A percentile compares a stretch with the other conserved stretches of the same genome.
Conservation (phyloP, 768 basidiomycete species). For the Xerocomellus intermedius region DNA sequence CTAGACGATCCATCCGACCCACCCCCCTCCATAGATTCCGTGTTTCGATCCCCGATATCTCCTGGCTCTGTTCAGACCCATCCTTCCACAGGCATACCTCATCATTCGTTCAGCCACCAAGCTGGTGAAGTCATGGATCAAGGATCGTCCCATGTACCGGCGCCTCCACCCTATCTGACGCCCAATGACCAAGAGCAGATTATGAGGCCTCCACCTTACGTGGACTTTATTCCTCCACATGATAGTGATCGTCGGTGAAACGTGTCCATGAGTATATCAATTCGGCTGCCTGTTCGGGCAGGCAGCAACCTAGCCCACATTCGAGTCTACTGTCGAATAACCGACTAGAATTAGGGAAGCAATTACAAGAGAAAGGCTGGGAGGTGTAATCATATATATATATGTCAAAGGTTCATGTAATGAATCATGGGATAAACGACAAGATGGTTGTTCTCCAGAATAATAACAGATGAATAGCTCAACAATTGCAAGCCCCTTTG, state of each 20-base stretch:
- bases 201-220: slow-evolving; percentile 59
- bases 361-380: slow-evolving; percentile 26
- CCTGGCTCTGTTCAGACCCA: slow-evolving; percentile 17
- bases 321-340: slow-evolving; percentile 14
- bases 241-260: slow-evolving; percentile 12
- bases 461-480: slow-evolving; percentile 29
- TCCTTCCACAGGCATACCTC: slow-evolving; percentile 31
- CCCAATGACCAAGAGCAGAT: slow-evolving; percentile 51
- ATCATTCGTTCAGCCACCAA: slow-evolving; percentile 32
- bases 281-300: background rate
- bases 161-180: slow-evolving; percentile 79
- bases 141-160: slow-evolving; percentile 48
- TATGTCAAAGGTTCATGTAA: slow-evolving; percentile 23
- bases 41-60: slow-evolving; percentile 46
- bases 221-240: slow-evolving; percentile 42
- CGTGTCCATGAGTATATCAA: background rate
- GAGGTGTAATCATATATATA: slow-evolving; percentile 19
- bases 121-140: slow-evolving; percentile 32
- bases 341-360: slow-evolving; percentile 26
- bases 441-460: slow-evolving; percentile 17
- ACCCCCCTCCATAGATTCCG: slow-evolving; percentile 85
- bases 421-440: slow-evolving; percentile 18
- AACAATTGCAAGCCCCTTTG: slow-evolving; percentile 83
- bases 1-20: slow-evolving; percentile 89
- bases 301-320: no score